Evolutionary conservation across 139 green algal species (phyloP).

Genomic region (Volvox africanus): DNA sequence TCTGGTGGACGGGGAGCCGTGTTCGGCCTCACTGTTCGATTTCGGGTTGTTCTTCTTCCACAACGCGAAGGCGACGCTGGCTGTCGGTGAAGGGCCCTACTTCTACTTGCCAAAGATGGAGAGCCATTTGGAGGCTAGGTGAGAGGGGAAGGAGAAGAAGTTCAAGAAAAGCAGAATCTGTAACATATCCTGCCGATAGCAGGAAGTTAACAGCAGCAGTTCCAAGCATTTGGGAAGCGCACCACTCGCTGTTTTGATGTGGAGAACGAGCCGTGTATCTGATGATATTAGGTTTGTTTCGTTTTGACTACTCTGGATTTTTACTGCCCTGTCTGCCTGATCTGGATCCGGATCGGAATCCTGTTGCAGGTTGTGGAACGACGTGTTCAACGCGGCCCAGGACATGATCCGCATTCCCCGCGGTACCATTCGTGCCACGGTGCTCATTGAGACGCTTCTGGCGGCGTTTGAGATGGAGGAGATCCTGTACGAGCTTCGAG

Average conservation of each 20-base stretch:
- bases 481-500: slow-evolving; percentile 91
- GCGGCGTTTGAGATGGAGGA: slow-evolving; percentile 95
- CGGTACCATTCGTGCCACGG: slow-evolving; percentile 87
- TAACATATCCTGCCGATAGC: background rate
- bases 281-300: too few species aligned
- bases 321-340: background rate
- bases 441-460: slow-evolving; percentile 92
- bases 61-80: slow-evolving; percentile 66
- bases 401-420: slow-evolving; percentile 74
- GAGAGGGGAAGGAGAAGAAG: background rate
- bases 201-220: background rate
- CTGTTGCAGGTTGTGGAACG: slow-evolving; percentile 76
- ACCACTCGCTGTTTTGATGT: too few species aligned
- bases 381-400: slow-evolving; percentile 79
- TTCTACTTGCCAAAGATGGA: slow-evolving; percentile 97
- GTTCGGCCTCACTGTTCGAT: slow-evolving; percentile 81
- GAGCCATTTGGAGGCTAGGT: slow-evolving; percentile 86
- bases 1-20: slow-evolving; percentile 78
- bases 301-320: too few species aligned
- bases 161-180: background rate
- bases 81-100: slow-evolving; percentile 75
- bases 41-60: slow-evolving; percentile 95
- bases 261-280: too few species aligned
- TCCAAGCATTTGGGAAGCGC: background rate
- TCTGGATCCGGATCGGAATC: background rate